Conservation (phyloP, 306 rosid species). For the Begonia loranthoides region DNA sequence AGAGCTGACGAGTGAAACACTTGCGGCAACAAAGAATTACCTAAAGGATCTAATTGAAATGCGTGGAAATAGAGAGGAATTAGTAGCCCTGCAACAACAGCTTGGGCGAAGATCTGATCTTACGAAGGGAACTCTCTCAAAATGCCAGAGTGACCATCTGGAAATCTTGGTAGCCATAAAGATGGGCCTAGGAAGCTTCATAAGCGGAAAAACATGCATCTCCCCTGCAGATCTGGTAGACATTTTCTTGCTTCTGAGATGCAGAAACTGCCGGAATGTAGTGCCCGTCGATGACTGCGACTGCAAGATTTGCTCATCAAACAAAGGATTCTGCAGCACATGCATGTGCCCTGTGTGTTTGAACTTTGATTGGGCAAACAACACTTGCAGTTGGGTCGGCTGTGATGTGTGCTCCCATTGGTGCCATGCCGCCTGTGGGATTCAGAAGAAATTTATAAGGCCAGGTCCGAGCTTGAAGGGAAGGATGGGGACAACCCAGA, state of each 20-base stretch:
- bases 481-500: constrained; percentile 63
- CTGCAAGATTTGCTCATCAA: constrained; percentile 76
- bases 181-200: constrained; percentile 62
- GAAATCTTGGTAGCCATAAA: constrained; percentile 66
- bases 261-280: constrained; percentile 62
- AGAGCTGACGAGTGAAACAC: constrained; percentile 59
- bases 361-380: constrained; percentile 89
- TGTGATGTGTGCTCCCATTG: constrained; percentile 96
- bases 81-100: constrained; percentile 44
- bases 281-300: constrained; percentile 97
- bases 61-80: constrained; percentile 69
- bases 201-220: constrained; percentile 35
- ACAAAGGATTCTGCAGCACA: constrained; percentile 79
- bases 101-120: constrained; percentile 78
- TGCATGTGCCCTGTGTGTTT: constrained; percentile 95
- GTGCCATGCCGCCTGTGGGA: constrained; percentile 97
- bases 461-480: constrained; percentile 97
- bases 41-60: constrained; percentile 52
- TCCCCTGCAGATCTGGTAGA: constrained; percentile 51
- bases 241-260: constrained; percentile 60
- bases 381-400: constrained; percentile 97
- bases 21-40: constrained; percentile 38
- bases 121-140: constrained; percentile 57
- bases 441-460: constrained; percentile 64
- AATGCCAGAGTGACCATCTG: constrained; percentile 57